Evolutionary conservation across 441 rosid species (phyloP), one percentile per base, ranked within the genome.

Genomic region (Daphne laureola): DNA sequence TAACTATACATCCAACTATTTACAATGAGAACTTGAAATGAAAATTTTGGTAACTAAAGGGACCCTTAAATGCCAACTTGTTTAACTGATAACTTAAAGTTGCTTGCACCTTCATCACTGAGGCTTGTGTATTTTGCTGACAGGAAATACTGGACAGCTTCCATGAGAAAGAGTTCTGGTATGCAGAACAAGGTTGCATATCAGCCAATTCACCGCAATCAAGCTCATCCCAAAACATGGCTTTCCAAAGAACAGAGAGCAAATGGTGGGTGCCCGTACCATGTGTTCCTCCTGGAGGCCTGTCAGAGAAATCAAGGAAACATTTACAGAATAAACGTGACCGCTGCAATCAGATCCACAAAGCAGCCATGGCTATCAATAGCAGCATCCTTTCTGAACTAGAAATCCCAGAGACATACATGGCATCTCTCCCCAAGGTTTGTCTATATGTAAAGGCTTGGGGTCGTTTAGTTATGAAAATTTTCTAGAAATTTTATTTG

Each of bases 231-330:
- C 64, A 86, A 7, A 81, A 53, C 54, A 58, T 73, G 66, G 77
- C 76, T 17, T 74, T 78, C 62, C 79, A 77, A 49, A 64, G 76
- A 26, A 77, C 77, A 53, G 84, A 84, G 42, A 86, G 81, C 68
- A 81, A 84, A 66, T 84, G 92, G 92, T 81, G 92, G 88, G 67
- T 84, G 49, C 92, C 88, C 0, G 78, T 84, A 48, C 92, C 92
- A 0, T 84, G 88, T 54, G 82, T 84, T 52, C 80, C 79, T 50
- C 66, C 71, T 5, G 73, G 58, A 17, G 88, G 92, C 43, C 79
- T 84, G 23, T 81, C 92, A 0, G 82, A 77, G 54, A 75, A 76
- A 26, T 75, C 80, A 25, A 71, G 78, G 64, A 76, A 77, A 62
- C 43, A 76, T 17, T 51, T 79, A 73, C 65, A 66, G 42, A 70